Percentiles rank a stretch among this genome's conserved stretches.
These are phyloP conservation scores for Aspergillus biplanus DNA, from an alignment of 495 filamentous ascomycete genomes.

Conservation along the genomic window DNA sequence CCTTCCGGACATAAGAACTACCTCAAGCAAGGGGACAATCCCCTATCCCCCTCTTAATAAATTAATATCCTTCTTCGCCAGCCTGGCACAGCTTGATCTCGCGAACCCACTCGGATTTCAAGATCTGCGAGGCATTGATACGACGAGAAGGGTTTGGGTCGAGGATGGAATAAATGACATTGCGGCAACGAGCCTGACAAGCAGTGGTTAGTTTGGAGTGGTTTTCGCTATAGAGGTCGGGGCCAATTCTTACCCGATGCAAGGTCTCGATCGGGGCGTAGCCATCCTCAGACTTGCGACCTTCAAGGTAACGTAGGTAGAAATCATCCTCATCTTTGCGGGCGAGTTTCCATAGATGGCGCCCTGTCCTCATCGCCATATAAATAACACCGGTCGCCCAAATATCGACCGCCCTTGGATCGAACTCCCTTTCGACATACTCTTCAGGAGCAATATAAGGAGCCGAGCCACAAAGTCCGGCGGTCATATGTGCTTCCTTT, in stretches of 20 bases:
- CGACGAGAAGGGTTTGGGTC: constrained; percentile 90
- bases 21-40: constrained; percentile 10
- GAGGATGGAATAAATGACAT: constrained; percentile 97
- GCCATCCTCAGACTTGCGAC: constrained; percentile 88
- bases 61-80: constrained; percentile 84
- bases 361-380: constrained; percentile 98
- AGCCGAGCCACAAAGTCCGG: constrained; percentile 91
- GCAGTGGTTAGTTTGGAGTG: constrained; percentile 39
- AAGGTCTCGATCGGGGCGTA: constrained; percentile 96
- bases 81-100: constrained; percentile 96
- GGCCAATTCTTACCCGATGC: constrained; percentile 76
- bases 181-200: constrained; percentile 86
- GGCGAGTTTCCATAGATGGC: constrained; percentile 95
- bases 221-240: constrained; percentile 15
- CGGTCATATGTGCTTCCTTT: constrained; percentile 96
- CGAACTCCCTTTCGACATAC: constrained; percentile 92
- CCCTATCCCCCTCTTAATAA: constrained; percentile 12
- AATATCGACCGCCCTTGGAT: constrained; percentile 93
- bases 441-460: constrained; percentile 98
- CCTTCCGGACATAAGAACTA: constrained; percentile 9
- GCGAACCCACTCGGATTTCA: constrained; percentile 97
- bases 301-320: constrained; percentile 89
- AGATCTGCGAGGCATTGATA: constrained; percentile 92
- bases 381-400: constrained; percentile 99
- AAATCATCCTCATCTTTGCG: constrained; percentile 97